Evolutionary conservation across 2,329 filamentous ascomycete genomes (phyloP), one percentile per base, ranked within the genome.

Genomic region (Biscogniauxia marginata): DNA sequence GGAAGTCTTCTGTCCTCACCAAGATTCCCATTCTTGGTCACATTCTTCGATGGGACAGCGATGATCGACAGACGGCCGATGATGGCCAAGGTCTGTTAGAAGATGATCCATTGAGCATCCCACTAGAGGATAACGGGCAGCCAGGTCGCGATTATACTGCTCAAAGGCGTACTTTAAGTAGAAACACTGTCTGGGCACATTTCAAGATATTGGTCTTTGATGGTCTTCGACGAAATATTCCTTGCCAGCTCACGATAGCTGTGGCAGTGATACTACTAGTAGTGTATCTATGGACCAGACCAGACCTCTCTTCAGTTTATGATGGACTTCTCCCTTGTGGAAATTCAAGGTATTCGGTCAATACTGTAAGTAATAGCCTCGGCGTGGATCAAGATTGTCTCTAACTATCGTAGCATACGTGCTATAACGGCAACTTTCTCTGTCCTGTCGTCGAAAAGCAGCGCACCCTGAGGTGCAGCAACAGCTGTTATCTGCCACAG

Each of bases 381-480:
- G n/a, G 46, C 13, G 8, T 9, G 6, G 34, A 21, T 11, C 43
- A 23, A 16, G 20, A 7, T 22, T 13, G 8, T 11, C 21, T 52
- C 53, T 54, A 52, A 62, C n/a, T 22, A 39, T 9, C 39, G 3
- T 45, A 64, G 55, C 61, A 68, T 53, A 68, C 66, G 9, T 69
- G 67, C 53, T 70, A 66, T 24, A 49, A 59, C 46, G 54, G 56
- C 30, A 58, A 64, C 22, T 67, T 69, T 52, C 65, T 71, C 25
- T 71, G 69, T 25, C 69, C 69, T 5, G 59, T 67, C 9, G 23
- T 67, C 13, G 56, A 67, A 39, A 58, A 51, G 16, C 57, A 66
- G 34, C 65, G 67, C 13, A 70, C 65, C 8, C 58, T 69, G 9
- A 65, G 53, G 43, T 70, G 69, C 50, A 64, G 65, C 25, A 55